phyloP scores from a whole-genome alignment of 768 basidiomycete genomes.

The Chalciporus pseudorubinellus region DNA sequence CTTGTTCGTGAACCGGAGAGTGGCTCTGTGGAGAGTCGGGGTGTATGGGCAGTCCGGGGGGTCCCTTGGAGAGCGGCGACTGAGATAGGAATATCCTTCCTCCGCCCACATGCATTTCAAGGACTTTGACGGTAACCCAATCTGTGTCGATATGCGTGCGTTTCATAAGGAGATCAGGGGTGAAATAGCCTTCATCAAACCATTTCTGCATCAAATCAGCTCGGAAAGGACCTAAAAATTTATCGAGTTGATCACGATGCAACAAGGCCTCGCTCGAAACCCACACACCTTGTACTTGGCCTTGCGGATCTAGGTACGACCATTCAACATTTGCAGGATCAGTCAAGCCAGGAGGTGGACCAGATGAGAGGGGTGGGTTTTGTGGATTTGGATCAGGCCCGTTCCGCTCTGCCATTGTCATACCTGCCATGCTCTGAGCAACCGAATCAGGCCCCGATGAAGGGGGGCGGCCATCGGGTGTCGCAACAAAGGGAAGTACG shows the following conservation, averaged over 20 bases:
- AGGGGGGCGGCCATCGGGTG: slow-evolving; percentile 7
- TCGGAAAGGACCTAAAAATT: slow-evolving; percentile 75
- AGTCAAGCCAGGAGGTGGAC: slow-evolving; percentile 44
- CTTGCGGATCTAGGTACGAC: slow-evolving; percentile 91
- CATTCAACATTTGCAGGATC: slow-evolving; percentile 72
- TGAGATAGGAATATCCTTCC: slow-evolving; percentile 66
- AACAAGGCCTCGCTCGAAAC: neutral
- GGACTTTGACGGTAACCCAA: slow-evolving; percentile 64
- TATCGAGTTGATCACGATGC: slow-evolving; percentile 1
- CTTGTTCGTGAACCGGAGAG: slow-evolving; percentile 38
- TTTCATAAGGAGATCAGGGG: slow-evolving; percentile 78
- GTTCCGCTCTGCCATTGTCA: slow-evolving; percentile 17
- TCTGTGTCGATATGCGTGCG: slow-evolving; percentile 66
- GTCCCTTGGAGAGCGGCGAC: slow-evolving; percentile 38
- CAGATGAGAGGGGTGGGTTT: slow-evolving; percentile 16
- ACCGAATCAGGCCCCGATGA: slow-evolving; percentile 9
- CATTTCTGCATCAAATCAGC: slow-evolving; percentile 93
- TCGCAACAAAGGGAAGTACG: slow-evolving; percentile 5
- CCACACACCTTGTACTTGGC: slow-evolving; percentile 80
- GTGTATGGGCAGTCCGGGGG: slow-evolving; percentile 53
- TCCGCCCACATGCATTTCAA: slow-evolving; percentile 49
- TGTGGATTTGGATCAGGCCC: slow-evolving; percentile 5
- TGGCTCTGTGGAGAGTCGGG: slow-evolving; percentile 49
- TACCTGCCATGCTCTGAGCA: slow-evolving; percentile 8
- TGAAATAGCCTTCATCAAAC: slow-evolving; percentile 89